Conservation (phyloP, 805 yeast species). For the Scheffersomyces spartinae region DNA sequence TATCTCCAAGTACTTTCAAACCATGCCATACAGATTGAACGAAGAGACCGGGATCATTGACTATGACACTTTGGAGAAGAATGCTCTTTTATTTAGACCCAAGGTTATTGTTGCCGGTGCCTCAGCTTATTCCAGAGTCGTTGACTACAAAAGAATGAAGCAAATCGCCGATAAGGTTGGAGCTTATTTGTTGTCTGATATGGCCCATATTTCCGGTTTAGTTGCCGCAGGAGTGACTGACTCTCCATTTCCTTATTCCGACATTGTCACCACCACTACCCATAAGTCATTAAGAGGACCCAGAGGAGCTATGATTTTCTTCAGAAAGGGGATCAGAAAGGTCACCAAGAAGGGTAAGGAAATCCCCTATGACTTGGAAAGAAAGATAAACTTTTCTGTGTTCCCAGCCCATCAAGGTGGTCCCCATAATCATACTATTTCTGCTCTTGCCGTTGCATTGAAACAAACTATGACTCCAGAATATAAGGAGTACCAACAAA, state of each 20-base stretch:
- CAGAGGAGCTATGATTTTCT: conserved; percentile 99
- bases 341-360: conserved; percentile 90
- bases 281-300: conserved; percentile 99
- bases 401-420: conserved; percentile 99
- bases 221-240: conserved; percentile 93
- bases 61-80: conserved; percentile 88
- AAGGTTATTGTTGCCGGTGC: conserved; percentile 96
- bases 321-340: conserved; percentile 89
- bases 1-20: conserved; percentile 92
- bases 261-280: conserved; percentile 95
- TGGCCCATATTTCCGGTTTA: conserved; percentile 98
- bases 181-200: conserved; percentile 90
- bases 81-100: conserved; percentile 88
- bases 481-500: conserved; percentile 79
- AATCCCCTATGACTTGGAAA: conserved; percentile 81
- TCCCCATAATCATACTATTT: conserved; percentile 98
- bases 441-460: conserved; percentile 94
- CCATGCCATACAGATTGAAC: conserved; percentile 96
- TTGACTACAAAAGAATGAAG: conserved; percentile 94
- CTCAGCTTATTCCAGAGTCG: conserved; percentile 92
- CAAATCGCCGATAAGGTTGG: conserved; percentile 95
- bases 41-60: conserved; percentile 90
- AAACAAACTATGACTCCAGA: conserved; percentile 90
- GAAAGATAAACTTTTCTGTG: conserved; percentile 92
- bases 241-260: conserved; percentile 94